Evolutionary conservation across 1,284 basidiomycete species (phyloP), one percentile per base, ranked within the genome.

Genomic region (Naganishia liquefaciens): DNA sequence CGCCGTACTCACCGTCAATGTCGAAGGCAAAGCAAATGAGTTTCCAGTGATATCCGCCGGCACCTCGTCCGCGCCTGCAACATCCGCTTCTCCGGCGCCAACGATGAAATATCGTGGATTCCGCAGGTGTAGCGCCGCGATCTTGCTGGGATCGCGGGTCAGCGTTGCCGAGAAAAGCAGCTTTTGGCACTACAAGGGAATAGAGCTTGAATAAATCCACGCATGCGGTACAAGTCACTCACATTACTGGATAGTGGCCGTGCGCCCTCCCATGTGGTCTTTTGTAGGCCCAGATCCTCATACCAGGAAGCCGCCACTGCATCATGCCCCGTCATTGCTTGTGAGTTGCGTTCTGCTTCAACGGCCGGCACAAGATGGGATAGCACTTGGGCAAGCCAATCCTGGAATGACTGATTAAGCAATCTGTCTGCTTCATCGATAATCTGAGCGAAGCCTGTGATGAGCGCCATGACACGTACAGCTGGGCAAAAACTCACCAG

Each of bases 361-460:
- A 10, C 11, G 39, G 58, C 43, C 19, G 86, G 84, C 33, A 84
- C 84, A 5, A 86, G 88, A 10, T 90, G 90, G 1, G 84, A 79
- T 7, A 94, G 81, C 3, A 96, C 88, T 72, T 87, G 87, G 13
- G 85, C 83, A 2, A 96, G 81, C 95, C 95, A 99, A 73, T 93
- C 89, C 77, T 98, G 93, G 79, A 97, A 98, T 1, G 91, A 93
- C 76, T 98, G 93, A 7, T 90, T 90, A 5, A 99, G 84, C 2
- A 99, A 83, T 25, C 94, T 85, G 76, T 99, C 96, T 0, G 96
- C 96, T 80, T 99, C 96, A 76, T 99, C 96, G 64, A 99, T 92
- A 21, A 99, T 87, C 91, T 93, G 68, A 19, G 40, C 23, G 23
- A 64, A 50, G 46, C 47, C n/a, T 25, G 25, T n/a, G 9, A 44